Conservation (phyloP, 257 asterid species). For the Schizonepeta tenuifolia region DNA sequence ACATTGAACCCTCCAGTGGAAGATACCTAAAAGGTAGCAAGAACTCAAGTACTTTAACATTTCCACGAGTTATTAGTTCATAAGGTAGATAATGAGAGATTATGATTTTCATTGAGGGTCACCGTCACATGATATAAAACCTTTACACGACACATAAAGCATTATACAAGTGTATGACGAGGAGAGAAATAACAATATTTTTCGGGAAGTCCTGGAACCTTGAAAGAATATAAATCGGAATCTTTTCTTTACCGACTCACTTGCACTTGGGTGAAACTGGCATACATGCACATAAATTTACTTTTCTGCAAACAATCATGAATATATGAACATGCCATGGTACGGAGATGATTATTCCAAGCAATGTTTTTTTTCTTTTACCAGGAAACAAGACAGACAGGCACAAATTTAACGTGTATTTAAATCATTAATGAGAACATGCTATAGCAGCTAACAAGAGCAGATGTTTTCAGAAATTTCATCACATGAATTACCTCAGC, state of each 20-base stretch:
- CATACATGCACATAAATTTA: too few species aligned
- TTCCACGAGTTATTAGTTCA: conserved; percentile 3
- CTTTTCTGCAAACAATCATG: too few species aligned
- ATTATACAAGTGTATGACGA: neutral
- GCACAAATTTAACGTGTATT: neutral
- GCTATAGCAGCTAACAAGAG: conserved; percentile 15
- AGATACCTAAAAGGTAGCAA: conserved; percentile 51
- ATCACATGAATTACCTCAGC: conserved; percentile 46
- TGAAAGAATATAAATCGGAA: too few species aligned
- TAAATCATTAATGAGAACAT: neutral
- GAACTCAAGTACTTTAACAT: conserved; percentile 17
- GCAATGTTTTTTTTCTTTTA: too few species aligned
- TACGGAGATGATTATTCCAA: too few species aligned
- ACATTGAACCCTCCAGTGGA: conserved; percentile 48
- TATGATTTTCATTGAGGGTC: neutral
- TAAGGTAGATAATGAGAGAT: neutral
- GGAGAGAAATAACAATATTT: neutral
- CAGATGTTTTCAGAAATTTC: neutral
- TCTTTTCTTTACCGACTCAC: too few species aligned
- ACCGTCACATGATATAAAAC: neutral
- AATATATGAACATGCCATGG: too few species aligned
- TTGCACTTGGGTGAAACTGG: too few species aligned
- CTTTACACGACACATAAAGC: neutral
- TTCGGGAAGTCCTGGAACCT: neutral
- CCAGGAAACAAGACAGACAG: neutral